Base-by-base conservation (phyloP, 768 basidiomycete species). In the Auricularia heimuer region DNA sequence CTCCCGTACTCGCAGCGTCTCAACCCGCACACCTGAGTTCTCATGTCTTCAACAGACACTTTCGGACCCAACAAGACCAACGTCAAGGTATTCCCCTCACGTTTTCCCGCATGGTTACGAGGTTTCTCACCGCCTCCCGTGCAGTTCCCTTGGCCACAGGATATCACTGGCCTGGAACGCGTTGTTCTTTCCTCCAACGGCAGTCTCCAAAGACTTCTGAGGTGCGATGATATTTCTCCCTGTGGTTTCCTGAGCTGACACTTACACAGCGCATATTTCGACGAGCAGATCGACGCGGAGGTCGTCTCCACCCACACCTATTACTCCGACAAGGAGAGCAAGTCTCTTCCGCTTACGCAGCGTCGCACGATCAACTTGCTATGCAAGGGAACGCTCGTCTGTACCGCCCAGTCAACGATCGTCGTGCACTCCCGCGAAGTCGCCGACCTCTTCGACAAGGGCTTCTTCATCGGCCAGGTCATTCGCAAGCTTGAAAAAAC, bases 101-200 rank as follows among this genome's bases (percentile, higher is more conserved):
- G 47, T 4, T 51, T 21, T 51, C 47, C 16, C 47, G 18, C 16
- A 18, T 21, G 47, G 47, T 6, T 6, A 54, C 34, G 67, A 63
- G 16, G 64, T 62, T 8, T 45, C 36, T 67, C 67, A 66, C 14
- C 63, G 7, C 47, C 62, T 24, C 54, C 62, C 24, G 16, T 44
- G 54, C 65, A 85, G 83, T 83, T 80, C 72, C 76, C 80, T 58
- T 85, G 84, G 81, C 84, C 85, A 0, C 64, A 67, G 3, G 72
- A 70, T 37, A 61, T 75, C 4, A 85, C 81, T 37, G 86, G 86
- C 44, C 66, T 88, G 16, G 88, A 89, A 72, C 81, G 88, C 34
- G 82, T 89, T 63, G 82, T 85, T 64, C 79, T 89, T 34, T 83
- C 86, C 39, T 82, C 87, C 0, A 86, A 86, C 68, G 88, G 88